Evolutionary conservation across 768 basidiomycete genomes (phyloP), one percentile per base, ranked within the genome.

Genomic region (Rickenella mellea): DNA sequence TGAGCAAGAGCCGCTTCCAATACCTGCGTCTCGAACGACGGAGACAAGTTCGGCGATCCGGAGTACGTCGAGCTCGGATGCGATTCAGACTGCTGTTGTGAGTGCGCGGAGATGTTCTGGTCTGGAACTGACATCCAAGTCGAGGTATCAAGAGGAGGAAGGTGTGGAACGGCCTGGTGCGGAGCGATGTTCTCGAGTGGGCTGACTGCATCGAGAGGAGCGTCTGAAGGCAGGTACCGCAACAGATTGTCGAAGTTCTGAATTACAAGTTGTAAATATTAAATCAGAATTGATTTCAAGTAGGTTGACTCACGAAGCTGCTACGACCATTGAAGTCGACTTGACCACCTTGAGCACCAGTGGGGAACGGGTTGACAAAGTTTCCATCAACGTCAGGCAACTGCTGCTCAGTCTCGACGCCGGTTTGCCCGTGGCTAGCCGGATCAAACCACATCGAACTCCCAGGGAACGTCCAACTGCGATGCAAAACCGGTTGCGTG

Each of bases 121-220:
- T 33, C 32, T 10, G 33, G 33, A 7, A 36, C 15, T 11, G 33
- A 17, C 10, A 36, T 10, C 12, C 24, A 19, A 5, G 19, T 17
- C 3, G 24, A 10, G 5, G 33, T 17, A 4, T 19, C 33, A 9
- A 22, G 33, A 17, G 19, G 33, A 10, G 33, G 19, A 11, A 36
- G 33, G 4, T 17, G 7, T 11, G 33, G 33, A 10, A 36, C 33
- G 19, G 19, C 19, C 33, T 36, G 33, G 15, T 36, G 33, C 33
- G 33, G 33, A 6, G 33, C 19, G 33, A 36, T 36, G 33, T 36
- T 36, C 33, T 36, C 33, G 19, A 36, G 33, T 22, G 33, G 33
- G 10, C 33, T 36, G 10, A 36, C 24, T n/a, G n/a, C n/a, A n/a
- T n/a, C n/a, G n/a, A n/a, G n/a, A n/a, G n/a, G n/a, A n/a, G n/a